Percentiles rank a stretch among this genome's conserved stretches.
phyloP scores from a whole-genome alignment of 192 early-diverging fungal species.

The Entrophospora sp. region DNA sequence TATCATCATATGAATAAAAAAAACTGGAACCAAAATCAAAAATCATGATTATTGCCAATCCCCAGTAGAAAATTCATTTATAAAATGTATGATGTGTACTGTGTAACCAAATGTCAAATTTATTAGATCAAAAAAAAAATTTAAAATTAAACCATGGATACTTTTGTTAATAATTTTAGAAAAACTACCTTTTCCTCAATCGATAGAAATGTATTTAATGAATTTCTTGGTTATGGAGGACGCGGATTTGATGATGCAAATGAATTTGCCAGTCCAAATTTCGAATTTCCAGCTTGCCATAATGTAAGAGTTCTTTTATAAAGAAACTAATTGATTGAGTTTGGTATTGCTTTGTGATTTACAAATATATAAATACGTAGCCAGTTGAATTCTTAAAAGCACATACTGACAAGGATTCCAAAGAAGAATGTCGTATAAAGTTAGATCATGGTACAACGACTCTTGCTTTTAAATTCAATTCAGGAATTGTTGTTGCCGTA shows the following conservation, averaged over 20 bases:
- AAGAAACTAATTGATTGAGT: too few species aligned
- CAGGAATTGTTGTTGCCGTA: constrained; percentile 88
- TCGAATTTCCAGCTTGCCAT: constrained; percentile 46
- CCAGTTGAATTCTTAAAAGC: constrained; percentile 80
- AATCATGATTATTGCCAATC: neutral
- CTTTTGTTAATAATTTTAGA: constrained; percentile 31
- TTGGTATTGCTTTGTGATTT: neutral
- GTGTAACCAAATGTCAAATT: neutral
- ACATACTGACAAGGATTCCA: constrained; percentile 66
- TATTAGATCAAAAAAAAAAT: neutral
- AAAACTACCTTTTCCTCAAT: constrained; percentile 20
- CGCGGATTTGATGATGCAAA: constrained; percentile 41
- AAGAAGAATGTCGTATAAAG: constrained; percentile 74
- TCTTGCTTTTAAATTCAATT: constrained; percentile 92
- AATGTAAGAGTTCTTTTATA: constrained; percentile 35
- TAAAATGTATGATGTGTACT: too few species aligned
- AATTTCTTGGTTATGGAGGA: too few species aligned
- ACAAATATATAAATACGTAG: constrained; percentile 28
- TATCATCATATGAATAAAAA: constrained; percentile 91
- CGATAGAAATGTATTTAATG: constrained; percentile 17
- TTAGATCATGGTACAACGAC: constrained; percentile 97
- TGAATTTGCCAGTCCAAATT: constrained; percentile 42
- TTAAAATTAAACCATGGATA: constrained; percentile 23
- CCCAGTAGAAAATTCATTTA: too few species aligned
- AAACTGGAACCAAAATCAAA: constrained; percentile 29